Conservation (phyloP, 768 basidiomycete species). For the Tricholoma sp. region DNA sequence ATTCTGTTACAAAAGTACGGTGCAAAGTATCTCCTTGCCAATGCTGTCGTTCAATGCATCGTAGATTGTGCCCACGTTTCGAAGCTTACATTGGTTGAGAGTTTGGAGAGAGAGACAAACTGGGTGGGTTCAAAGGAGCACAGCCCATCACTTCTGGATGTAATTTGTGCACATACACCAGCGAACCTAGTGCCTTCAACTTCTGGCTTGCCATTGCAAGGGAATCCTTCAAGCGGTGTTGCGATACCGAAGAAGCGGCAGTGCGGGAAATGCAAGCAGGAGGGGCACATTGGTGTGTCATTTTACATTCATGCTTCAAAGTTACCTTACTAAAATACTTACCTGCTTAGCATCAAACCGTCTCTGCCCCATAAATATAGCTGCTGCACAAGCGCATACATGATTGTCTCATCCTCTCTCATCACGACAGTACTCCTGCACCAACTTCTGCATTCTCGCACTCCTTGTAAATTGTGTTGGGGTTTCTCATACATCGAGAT, state of each 20-base stretch:
- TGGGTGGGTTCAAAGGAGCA: neutral
- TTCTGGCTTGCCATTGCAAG: neutral
- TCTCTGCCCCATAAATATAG: neutral
- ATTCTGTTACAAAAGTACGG: neutral
- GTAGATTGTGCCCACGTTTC: neutral
- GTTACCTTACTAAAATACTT: neutral
- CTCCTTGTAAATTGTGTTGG: neutral
- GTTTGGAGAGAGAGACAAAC: conserved; percentile 2
- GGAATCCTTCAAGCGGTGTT: neutral
- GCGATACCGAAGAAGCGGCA: neutral
- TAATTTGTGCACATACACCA: neutral
- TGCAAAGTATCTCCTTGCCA: neutral
- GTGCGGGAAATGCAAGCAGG: neutral
- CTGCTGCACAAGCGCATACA: neutral
- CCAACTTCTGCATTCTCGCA: neutral
- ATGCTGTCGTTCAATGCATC: neutral
- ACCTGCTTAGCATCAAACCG: neutral
- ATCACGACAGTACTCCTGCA: too few species aligned
- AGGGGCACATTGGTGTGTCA: neutral
- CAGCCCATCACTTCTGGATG: neutral
- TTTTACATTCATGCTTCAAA: neutral
- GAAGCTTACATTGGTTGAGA: neutral
- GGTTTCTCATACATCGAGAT: neutral
- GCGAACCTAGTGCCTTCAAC: neutral
- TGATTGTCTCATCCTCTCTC: too few species aligned